Evolutionary conservation across 1,284 basidiomycete genomes (phyloP), one percentile per base, ranked within the genome.

Genomic region (Trametes pubescens): DNA sequence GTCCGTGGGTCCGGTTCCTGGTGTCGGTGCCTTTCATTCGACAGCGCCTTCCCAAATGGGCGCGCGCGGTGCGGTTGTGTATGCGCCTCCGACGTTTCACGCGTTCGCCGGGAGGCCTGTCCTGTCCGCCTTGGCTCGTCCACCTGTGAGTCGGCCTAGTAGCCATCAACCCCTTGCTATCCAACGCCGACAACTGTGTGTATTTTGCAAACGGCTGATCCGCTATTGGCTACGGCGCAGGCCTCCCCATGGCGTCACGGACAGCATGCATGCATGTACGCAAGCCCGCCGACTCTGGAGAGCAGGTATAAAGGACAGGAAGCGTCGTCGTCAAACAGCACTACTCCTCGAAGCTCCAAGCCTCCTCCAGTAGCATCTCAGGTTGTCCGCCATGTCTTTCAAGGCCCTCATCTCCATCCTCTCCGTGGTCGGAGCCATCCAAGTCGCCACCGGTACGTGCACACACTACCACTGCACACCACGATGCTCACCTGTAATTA

Each of bases 361-460:
- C 29, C 29, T 32, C 29, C 49, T 65, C 37, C 60, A 54, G 40
- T 52, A 32, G 44, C 61, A 54, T 43, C 38, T 51, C 34, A 49
- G 37, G 2, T 43, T 35, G 2, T 26, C 51, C 69, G 60, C 21
- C 5, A 68, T 68, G 66, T 52, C 64, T 32, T 61, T 65, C 64
- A 65, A 53, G 44, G 21, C 52, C 8, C 63, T 68, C 49, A 49
- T 55, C 11, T 59, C 60, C 29, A 32, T 65, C 29, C 37, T 67
- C 16, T 53, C 61, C 29, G 35, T 68, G 26, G 37, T 65, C n/a
- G 63, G 61, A 8, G 56, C 56, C 2, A 35, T 65, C 40, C 66
- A 68, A 43, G 57, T 61, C 22, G 58, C 64, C 57, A 61, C 63
- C 40, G 66, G 66, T 68, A 14, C 24, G 63, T 34, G 21, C 11